Evolutionary conservation across 257 asterid genomes (phyloP).

Genomic region (Linaria vulgaris): DNA sequence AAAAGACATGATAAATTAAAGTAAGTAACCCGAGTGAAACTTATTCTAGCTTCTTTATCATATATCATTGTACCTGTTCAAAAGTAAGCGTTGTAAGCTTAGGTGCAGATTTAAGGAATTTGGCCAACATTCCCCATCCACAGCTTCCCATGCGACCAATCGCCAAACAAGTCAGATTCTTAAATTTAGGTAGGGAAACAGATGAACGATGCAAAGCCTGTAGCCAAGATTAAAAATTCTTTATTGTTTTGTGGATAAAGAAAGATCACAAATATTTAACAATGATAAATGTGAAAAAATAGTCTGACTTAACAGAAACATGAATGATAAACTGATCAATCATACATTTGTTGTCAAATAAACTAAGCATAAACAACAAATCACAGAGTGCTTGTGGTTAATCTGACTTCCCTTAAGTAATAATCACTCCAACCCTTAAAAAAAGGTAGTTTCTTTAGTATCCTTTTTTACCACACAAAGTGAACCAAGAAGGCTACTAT

Average conservation of each 20-base stretch:
- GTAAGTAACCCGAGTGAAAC: no score
- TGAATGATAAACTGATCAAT: not conserved
- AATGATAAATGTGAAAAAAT: not conserved
- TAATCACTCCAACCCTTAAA: no score
- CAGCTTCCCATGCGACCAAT: not conserved
- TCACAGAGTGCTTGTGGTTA: no score
- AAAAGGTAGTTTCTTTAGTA: no score
- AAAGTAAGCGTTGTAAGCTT: not conserved
- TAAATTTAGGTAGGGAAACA: not conserved
- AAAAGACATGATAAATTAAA: not conserved
- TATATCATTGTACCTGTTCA: not conserved
- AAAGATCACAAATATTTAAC: no score
- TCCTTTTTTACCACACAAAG: no score
- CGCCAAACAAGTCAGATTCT: not conserved
- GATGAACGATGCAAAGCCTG: conserved; percentile 4
- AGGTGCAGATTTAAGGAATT: conserved; percentile 8
- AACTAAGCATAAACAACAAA: no score
- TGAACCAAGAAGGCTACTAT: no score
- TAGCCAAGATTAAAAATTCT: not conserved
- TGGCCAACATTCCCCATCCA: not conserved
- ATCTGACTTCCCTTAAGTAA: no score
- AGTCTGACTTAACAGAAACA: not conserved
- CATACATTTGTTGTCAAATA: not conserved
- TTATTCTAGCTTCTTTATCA: not conserved
- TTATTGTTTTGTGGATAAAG: not conserved